phyloP scores from a whole-genome alignment of 2,329 filamentous ascomycete species.

The Periglandula ipomoeae region DNA sequence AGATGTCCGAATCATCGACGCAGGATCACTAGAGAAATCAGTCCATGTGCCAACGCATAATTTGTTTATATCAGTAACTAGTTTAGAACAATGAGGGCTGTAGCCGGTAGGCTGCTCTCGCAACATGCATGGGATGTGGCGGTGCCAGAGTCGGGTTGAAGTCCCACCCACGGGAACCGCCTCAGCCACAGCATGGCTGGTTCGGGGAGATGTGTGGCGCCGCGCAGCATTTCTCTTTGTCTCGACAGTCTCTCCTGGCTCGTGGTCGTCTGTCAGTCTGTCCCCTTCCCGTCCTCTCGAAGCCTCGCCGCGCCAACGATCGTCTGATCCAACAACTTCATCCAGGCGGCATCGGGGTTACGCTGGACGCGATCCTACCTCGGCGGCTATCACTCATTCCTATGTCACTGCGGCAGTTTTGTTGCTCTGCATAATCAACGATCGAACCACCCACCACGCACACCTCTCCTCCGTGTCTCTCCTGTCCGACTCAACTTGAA shows the following conservation, averaged over 20 bases:
- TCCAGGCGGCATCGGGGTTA: conserved; percentile 4
- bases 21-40: too few species aligned
- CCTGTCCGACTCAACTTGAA: neutral
- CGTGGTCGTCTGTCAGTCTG: too few species aligned
- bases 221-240: neutral
- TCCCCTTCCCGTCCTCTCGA: neutral
- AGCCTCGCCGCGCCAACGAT: neutral
- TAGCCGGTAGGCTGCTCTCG: too few species aligned
- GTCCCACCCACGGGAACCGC: too few species aligned
- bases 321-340: neutral
- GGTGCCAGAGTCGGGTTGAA: too few species aligned
- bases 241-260: neutral
- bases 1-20: too few species aligned
- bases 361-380: conserved; percentile 4
- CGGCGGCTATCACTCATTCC: conserved; percentile 3
- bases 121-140: too few species aligned
- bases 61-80: too few species aligned
- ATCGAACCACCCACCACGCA: too few species aligned
- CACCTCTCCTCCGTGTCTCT: too few species aligned
- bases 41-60: too few species aligned
- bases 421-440: neutral
- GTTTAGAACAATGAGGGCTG: too few species aligned
- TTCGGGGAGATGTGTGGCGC: neutral
- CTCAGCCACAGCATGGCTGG: neutral
- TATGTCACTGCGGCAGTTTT: conserved; percentile 2